A percentile compares a stretch with the other conserved stretches of the same genome.
Evolutionary conservation across 768 basidiomycete genomes (phyloP).

Genomic region (Boletus vermiculosoides): DNA sequence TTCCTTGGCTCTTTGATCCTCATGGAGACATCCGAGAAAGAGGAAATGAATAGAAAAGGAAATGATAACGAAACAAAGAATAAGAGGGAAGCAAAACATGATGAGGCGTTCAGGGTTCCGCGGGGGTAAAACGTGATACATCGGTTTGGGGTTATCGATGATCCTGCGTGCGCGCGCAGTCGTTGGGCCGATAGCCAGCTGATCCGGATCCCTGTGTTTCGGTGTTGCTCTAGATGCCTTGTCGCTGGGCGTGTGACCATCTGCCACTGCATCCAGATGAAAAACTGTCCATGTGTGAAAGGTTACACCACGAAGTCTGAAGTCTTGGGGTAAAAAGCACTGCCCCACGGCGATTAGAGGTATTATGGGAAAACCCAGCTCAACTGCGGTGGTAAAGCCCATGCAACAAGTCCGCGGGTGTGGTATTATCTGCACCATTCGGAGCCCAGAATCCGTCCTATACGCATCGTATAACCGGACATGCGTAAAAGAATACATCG

Average conservation of each 20-base stretch:
- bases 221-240: too few species aligned
- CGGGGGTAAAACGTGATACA: neutral
- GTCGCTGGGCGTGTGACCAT: too few species aligned
- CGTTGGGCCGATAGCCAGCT: neutral
- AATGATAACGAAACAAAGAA: neutral
- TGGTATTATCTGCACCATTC: neutral
- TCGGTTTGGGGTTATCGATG: neutral
- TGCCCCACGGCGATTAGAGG: neutral
- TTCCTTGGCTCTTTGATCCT: neutral
- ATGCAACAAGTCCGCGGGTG: neutral
- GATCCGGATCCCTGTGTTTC: neutral
- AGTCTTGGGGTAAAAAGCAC: conserved; percentile 1
- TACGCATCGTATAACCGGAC: neutral
- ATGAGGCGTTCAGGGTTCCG: neutral
- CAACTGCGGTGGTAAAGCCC: neutral
- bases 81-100: neutral
- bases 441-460: neutral
- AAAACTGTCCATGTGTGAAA: neutral
- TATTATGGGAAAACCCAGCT: neutral
- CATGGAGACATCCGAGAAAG: neutral
- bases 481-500: neutral
- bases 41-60: neutral
- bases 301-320: neutral
- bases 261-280: neutral
- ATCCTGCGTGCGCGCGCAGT: neutral